phyloP scores from a whole-genome alignment of 2,329 filamentous ascomycete species.

The Dactylellina sp. region DNA sequence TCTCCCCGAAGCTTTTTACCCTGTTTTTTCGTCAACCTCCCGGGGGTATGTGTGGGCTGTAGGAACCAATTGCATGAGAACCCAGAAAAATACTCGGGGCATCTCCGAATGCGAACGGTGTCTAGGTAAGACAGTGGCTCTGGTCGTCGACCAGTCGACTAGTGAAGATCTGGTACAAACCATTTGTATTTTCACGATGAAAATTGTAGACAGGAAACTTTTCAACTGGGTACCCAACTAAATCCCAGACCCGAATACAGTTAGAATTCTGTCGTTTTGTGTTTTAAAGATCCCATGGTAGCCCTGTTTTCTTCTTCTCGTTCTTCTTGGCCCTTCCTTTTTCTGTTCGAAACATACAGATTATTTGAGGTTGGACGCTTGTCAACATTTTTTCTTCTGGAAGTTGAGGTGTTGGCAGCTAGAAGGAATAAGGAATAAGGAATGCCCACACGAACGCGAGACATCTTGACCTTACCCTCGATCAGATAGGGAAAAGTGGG shows the following conservation, averaged over 20 bases:
- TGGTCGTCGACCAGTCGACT: neutral
- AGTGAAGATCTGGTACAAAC: slow-evolving; percentile 6
- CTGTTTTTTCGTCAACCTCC: neutral
- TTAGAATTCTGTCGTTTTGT: slow-evolving; percentile 2
- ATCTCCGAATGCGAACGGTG: slow-evolving; percentile 56
- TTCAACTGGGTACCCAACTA: slow-evolving; percentile 4
- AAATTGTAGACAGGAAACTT: no score
- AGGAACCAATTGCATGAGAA: neutral
- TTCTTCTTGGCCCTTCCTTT: slow-evolving; percentile 2
- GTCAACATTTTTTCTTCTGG: slow-evolving; percentile 26
- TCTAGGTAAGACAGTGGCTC: slow-evolving; percentile 41
- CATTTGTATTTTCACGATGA: slow-evolving; percentile 19
- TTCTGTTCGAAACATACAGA: neutral
- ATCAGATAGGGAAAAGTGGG: slow-evolving; percentile 37
- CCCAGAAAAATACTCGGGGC: slow-evolving; percentile 33
- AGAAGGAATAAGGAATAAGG: slow-evolving; percentile 47
- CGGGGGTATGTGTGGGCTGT: no score
- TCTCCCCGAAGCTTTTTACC: neutral
- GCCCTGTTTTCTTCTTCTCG: neutral
- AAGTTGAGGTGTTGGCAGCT: slow-evolving; percentile 21
- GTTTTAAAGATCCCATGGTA: slow-evolving; percentile 1
- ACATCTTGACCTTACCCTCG: slow-evolving; percentile 13
- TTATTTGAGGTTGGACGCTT: slow-evolving; percentile 30
- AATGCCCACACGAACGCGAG: slow-evolving; percentile 51
- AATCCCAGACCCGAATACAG: neutral